Percentiles rank a stretch among this genome's conserved stretches.
Conservation (phyloP, 2,329 filamentous ascomycete genomes). For the Amesomyces nigricolor region DNA sequence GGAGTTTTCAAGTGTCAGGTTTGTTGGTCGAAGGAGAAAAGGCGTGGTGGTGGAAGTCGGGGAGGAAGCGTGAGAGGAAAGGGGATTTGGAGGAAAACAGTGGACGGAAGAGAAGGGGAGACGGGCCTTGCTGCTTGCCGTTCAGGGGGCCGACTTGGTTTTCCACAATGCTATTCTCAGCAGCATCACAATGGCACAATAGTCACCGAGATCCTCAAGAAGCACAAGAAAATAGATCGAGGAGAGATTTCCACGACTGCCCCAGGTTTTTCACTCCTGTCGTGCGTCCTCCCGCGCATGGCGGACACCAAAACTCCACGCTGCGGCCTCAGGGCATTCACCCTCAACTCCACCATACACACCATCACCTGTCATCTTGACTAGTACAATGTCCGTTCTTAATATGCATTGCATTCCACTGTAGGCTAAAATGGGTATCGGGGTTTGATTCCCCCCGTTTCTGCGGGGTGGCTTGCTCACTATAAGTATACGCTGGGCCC, state of each 20-base stretch:
- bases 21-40: not conserved
- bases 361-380: not conserved
- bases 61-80: not conserved
- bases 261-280: too few species aligned
- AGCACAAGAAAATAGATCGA: too few species aligned
- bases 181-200: too few species aligned
- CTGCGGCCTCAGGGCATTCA: too few species aligned
- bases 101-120: not conserved
- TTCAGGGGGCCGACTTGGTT: too few species aligned
- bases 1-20: not conserved
- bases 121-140: too few species aligned
- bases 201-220: too few species aligned
- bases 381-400: not conserved
- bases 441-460: not conserved
- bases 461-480: slow-evolving; percentile 9
- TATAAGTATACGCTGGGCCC: slow-evolving; percentile 15
- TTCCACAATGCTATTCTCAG: too few species aligned
- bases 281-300: too few species aligned
- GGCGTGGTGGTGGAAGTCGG: not conserved
- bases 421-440: not conserved
- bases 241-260: too few species aligned
- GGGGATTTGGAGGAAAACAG: slow-evolving; percentile 1
- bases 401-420: not conserved
- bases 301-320: too few species aligned
- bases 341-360: not conserved